A percentile compares a stretch with the other conserved stretches of the same genome.
Conservation (phyloP, 2,329 filamentous ascomycete species). For the Trichoderma hamatum region DNA sequence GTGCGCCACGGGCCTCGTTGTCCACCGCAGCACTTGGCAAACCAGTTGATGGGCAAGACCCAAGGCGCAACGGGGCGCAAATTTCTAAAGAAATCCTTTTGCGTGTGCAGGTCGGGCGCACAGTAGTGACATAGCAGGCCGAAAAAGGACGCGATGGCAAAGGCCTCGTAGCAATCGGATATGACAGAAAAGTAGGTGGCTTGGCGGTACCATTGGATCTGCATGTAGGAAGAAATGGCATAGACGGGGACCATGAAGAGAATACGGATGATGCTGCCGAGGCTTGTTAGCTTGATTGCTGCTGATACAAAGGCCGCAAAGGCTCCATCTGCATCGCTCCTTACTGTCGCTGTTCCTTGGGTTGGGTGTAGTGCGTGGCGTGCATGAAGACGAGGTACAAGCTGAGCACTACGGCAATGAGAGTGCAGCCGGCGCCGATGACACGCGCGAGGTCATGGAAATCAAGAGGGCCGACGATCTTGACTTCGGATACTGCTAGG, state of each 20-base stretch:
- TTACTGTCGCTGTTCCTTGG: slow-evolving; percentile 61
- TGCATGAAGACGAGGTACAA: slow-evolving; percentile 62
- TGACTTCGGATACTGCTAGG: slow-evolving; percentile 49
- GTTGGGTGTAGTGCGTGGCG: slow-evolving; percentile 63
- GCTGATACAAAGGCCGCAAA: not conserved
- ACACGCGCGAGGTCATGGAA: slow-evolving; percentile 60
- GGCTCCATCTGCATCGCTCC: slow-evolving; percentile 27
- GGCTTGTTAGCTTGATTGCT: not conserved
- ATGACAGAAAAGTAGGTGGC: slow-evolving; percentile 81
- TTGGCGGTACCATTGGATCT: slow-evolving; percentile 73
- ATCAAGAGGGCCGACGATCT: slow-evolving; percentile 52
- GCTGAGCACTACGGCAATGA: slow-evolving; percentile 56
- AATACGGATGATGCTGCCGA: slow-evolving; percentile 76
- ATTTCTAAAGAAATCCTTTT: slow-evolving; percentile 79
- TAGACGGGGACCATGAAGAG: slow-evolving; percentile 88
- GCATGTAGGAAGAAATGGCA: slow-evolving; percentile 71
- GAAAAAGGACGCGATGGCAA: slow-evolving; percentile 87
- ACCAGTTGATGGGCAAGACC: slow-evolving; percentile 73
- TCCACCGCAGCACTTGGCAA: slow-evolving; percentile 71
- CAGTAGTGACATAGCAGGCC: slow-evolving; percentile 80
- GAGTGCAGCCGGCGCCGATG: slow-evolving; percentile 51
- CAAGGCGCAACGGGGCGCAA: slow-evolving; percentile 69
- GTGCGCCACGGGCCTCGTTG: slow-evolving; percentile 69
- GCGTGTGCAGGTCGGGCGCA: slow-evolving; percentile 73
- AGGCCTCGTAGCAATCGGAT: slow-evolving; percentile 85